These are phyloP conservation scores for Mycena polygramma DNA, from an alignment of 768 basidiomycete genomes.

Conservation along the genomic window DNA sequence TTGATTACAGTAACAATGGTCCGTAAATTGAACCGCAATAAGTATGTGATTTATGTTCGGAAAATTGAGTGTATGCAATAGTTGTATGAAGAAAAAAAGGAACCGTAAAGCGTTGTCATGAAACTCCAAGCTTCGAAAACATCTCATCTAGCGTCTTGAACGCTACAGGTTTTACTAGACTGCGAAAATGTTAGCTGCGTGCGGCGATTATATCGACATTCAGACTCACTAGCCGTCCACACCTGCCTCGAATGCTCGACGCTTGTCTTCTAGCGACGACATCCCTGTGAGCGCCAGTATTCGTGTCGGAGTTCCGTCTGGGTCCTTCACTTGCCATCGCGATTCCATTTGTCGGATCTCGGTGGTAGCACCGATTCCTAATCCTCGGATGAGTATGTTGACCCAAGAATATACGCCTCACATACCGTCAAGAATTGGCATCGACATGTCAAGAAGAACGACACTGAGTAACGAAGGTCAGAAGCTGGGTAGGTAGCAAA, in stretches of 20 bases:
- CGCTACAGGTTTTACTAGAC: slow-evolving; percentile 96
- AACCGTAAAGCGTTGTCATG: slow-evolving; percentile 41
- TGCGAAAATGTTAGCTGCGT: slow-evolving; percentile 46
- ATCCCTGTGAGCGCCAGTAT: slow-evolving; percentile 94
- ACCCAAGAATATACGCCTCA: slow-evolving; percentile 8
- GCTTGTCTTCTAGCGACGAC: slow-evolving; percentile 94
- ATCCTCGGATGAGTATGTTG: slow-evolving; percentile 1
- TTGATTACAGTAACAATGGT: slow-evolving; percentile 26
- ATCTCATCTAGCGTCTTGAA: slow-evolving; percentile 90
- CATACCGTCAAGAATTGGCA: slow-evolving; percentile 93
- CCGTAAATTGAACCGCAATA: slow-evolving; percentile 30
- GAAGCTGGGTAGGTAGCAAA: slow-evolving; percentile 10
- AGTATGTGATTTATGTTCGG: slow-evolving; percentile 25
- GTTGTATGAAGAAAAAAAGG: neutral
- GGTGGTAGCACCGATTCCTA: slow-evolving; percentile 85
- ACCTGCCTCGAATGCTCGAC: slow-evolving; percentile 90
- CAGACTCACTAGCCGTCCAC: slow-evolving; percentile 94
- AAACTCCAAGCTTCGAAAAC: slow-evolving; percentile 78
- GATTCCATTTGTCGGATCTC: slow-evolving; percentile 86
- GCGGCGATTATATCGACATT: neutral
- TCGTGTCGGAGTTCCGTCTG: slow-evolving; percentile 50
- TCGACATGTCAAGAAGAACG: slow-evolving; percentile 89
- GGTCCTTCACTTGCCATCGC: slow-evolving; percentile 44
- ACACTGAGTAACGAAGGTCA: slow-evolving; percentile 62
- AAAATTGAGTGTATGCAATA: slow-evolving; percentile 25